Conservation (phyloP, 2,329 filamentous ascomycete genomes). For the Phialophora verrucosa region DNA sequence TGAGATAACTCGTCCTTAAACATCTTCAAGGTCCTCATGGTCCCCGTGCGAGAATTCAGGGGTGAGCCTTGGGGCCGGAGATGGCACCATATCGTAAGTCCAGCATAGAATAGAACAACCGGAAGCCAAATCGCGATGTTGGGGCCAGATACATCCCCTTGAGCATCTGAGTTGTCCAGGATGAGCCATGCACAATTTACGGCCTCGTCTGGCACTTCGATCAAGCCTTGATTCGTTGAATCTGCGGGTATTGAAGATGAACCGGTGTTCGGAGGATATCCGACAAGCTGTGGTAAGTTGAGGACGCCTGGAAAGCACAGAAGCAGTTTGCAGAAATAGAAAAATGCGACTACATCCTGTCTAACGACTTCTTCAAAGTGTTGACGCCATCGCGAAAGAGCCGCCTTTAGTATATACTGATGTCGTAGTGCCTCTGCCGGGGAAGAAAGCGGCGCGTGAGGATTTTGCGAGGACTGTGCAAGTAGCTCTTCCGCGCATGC, state of each 20-base stretch:
- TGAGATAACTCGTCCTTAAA: constrained; percentile 2
- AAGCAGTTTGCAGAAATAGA: constrained; percentile 19
- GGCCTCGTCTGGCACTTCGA: constrained; percentile 19
- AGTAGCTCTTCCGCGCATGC: neutral
- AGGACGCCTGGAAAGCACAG: neutral
- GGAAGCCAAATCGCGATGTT: constrained; percentile 20
- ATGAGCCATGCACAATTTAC: constrained; percentile 20
- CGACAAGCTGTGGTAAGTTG: no score
- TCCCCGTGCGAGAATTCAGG: neutral
- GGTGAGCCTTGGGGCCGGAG: neutral
- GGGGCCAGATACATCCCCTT: neutral
- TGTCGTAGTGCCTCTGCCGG: constrained; percentile 9
- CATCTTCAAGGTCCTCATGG: neutral
- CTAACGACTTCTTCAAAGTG: constrained; percentile 12
- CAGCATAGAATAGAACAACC: constrained; percentile 13
- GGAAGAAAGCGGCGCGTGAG: constrained; percentile 14
- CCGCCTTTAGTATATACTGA: constrained; percentile 7
- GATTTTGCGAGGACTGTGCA: constrained; percentile 2
- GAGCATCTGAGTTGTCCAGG: constrained; percentile 13
- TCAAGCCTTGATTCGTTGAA: neutral
- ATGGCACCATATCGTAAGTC: constrained; percentile 19
- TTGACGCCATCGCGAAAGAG: constrained; percentile 20
- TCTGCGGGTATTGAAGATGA: neutral
- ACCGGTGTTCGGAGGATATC: no score
- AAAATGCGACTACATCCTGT: constrained; percentile 18